Conservation (phyloP, 495 filamentous ascomycete species). For the Penicillium lividum region DNA sequence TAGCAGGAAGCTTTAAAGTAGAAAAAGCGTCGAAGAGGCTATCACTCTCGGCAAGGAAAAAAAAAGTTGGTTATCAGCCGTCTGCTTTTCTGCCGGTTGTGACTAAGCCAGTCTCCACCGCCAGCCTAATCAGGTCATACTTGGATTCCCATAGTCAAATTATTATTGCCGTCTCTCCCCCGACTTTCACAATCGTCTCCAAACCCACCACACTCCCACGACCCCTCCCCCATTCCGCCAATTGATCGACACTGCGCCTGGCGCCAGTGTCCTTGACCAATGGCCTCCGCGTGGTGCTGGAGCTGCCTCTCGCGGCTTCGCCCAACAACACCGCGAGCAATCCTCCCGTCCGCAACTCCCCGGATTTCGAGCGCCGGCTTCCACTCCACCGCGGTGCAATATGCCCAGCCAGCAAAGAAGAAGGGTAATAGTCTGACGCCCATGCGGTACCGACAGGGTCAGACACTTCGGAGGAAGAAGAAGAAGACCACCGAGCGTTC, state of each 20-base stretch:
- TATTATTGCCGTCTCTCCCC: conserved; percentile 27
- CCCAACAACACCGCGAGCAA: conserved; percentile 51
- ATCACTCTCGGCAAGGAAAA: conserved; percentile 29
- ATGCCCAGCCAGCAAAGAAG: conserved; percentile 44
- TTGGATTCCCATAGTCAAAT: conserved; percentile 38
- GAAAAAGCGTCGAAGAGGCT: conserved; percentile 29
- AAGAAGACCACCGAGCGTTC: conserved; percentile 35
- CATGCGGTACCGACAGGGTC: conserved; percentile 40
- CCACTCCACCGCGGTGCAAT: conserved; percentile 42
- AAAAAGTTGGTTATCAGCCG: conserved; percentile 31
- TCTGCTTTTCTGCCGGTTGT: conserved; percentile 30
- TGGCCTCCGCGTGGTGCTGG: conserved; percentile 70
- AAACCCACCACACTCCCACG: conserved; percentile 23
- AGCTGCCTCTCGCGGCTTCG: conserved; percentile 60
- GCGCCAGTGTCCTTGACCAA: conserved; percentile 44
- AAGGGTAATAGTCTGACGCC: conserved; percentile 26
- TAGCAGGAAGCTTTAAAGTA: conserved; percentile 6
- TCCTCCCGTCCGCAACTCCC: conserved; percentile 37
- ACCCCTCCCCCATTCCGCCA: conserved; percentile 27
- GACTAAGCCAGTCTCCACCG: conserved; percentile 25
- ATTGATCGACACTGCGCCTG: conserved; percentile 39
- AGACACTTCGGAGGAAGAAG: conserved; percentile 52
- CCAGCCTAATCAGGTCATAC: conserved; percentile 26
- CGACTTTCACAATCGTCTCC: conserved; percentile 19
- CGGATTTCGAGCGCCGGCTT: conserved; percentile 43